Conservation (phyloP, 2,329 filamentous ascomycete genomes). For the Aschersonia sp. region DNA sequence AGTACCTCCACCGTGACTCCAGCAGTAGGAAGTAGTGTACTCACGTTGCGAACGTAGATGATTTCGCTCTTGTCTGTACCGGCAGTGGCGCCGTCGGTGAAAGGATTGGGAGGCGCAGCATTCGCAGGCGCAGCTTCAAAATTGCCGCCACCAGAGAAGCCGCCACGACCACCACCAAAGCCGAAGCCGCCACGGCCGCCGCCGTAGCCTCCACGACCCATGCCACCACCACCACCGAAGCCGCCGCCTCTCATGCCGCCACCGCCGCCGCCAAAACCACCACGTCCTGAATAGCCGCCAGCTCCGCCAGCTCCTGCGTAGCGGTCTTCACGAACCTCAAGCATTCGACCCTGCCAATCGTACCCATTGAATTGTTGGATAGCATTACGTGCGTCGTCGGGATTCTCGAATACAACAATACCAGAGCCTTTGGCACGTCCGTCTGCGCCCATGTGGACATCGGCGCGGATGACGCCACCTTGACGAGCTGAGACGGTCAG, state of each 20-base stretch:
- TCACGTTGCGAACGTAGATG: conserved; percentile 95
- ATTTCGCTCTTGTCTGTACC: conserved; percentile 69
- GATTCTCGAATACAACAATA: conserved; percentile 89
- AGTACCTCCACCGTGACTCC: conserved; percentile 2
- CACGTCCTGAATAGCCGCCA: conserved; percentile 38
- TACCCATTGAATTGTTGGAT: conserved; percentile 98
- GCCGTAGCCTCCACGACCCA: conserved; percentile 31
- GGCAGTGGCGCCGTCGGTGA: conserved; percentile 82
- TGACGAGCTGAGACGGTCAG: conserved; percentile 29
- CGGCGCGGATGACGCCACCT: conserved; percentile 79
- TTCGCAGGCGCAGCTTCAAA: conserved; percentile 34
- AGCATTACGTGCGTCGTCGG: conserved; percentile 87
- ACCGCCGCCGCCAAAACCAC: conserved; percentile 45
- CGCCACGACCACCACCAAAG: conserved; percentile 22
- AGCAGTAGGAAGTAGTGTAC: conserved; percentile 19
- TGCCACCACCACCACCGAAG: conserved; percentile 18
- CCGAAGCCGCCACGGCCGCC: conserved; percentile 20
- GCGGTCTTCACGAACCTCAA: conserved; percentile 93
- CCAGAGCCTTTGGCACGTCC: conserved; percentile 92
- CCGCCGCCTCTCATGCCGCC: conserved; percentile 27
- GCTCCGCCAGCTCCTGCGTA: conserved; percentile 56
- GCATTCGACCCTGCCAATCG: conserved; percentile 86
- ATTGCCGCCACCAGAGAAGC: conserved; percentile 27
- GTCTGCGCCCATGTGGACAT: conserved; percentile 84
- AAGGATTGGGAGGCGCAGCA: conserved; percentile 61